A percentile compares a stretch with the other conserved stretches of the same genome.
Evolutionary conservation across 148 eudicot species (phyloP).

Genomic region (Cornus controversa): DNA sequence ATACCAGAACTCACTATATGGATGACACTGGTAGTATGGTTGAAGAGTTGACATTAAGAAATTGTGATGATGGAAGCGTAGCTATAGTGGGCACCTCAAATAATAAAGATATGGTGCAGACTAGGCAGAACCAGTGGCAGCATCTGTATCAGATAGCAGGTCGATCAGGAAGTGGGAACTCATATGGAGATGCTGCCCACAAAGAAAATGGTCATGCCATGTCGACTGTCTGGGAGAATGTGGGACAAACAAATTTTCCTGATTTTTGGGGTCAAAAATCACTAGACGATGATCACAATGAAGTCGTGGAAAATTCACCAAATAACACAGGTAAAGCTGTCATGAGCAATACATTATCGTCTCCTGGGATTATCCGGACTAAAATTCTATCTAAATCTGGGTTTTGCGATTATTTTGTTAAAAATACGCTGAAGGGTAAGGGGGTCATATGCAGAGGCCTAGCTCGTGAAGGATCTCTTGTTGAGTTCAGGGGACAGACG

Average conservation of each 20-base stretch:
- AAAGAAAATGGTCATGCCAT: conserved; percentile 31
- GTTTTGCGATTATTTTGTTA: conserved; percentile 68
- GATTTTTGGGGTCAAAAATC: conserved; percentile 30
- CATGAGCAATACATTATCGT: conserved; percentile 18
- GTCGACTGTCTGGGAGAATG: conserved; percentile 34
- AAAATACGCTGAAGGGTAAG: conserved; percentile 69
- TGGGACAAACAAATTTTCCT: conserved; percentile 27
- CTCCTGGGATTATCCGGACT: conserved; percentile 64
- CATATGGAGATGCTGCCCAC: conserved; percentile 20
- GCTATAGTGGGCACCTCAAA: conserved; percentile 33
- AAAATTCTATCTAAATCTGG: conserved; percentile 81
- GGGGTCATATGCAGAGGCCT: conserved; percentile 66
- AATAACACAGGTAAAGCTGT: conserved; percentile 29
- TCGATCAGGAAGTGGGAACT: conserved; percentile 30
- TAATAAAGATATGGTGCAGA: conserved; percentile 38
- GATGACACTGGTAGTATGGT: conserved; percentile 51
- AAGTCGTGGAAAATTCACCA: conserved; percentile 18
- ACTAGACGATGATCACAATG: conserved; percentile 22
- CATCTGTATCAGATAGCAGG: conserved; percentile 40
- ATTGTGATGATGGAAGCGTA: conserved; percentile 28
- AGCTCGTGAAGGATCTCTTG: conserved; percentile 26
- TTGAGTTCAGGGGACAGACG: conserved; percentile 22
- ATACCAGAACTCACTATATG: conserved; percentile 31
- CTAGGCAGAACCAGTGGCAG: conserved; percentile 39
- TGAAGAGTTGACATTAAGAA: conserved; percentile 63